phyloP scores from a whole-genome alignment of 352 stramenopile species.

The Globisporangium recalcitrans region DNA sequence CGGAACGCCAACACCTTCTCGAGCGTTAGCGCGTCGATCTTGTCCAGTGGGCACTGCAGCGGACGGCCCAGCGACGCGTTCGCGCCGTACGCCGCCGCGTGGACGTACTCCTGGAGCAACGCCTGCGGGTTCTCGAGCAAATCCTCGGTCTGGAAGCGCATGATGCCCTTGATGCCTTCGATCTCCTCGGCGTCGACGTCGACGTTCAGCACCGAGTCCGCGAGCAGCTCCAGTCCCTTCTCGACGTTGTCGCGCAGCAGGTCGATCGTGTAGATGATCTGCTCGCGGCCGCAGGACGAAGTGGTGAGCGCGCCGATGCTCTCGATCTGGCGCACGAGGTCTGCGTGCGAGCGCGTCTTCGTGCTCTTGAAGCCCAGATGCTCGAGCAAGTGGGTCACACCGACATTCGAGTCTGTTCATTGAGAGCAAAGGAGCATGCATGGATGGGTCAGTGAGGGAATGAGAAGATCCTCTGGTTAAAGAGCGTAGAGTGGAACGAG shows the following conservation, averaged over 20 bases:
- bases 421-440: not conserved
- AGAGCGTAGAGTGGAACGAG: too few relatives aligned
- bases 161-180: conserved; percentile 90
- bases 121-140: conserved; percentile 82
- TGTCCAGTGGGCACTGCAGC: conserved; percentile 75
- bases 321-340: conserved; percentile 90
- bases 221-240: conserved; percentile 87
- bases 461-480: not conserved
- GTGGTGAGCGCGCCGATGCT: conserved; percentile 90
- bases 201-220: conserved; percentile 83
- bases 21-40: conserved; percentile 67
- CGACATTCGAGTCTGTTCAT: conserved; percentile 51
- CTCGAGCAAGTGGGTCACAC: conserved; percentile 93
- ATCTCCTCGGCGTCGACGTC: conserved; percentile 83
- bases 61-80: conserved; percentile 70
- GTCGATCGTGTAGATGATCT: conserved; percentile 97
- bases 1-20: conserved; percentile 76
- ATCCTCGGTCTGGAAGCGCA: conserved; percentile 93
- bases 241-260: conserved; percentile 93
- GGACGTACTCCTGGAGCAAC: conserved; percentile 82
- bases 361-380: conserved; percentile 95
- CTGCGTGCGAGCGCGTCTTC: conserved; percentile 65
- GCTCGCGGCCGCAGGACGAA: conserved; percentile 89
- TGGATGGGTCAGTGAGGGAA: conserved; percentile 1
- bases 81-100: conserved; percentile 81